These are phyloP conservation scores for Apocynum venetum DNA, from an alignment of 257 asterid species.

Conservation along the genomic window DNA sequence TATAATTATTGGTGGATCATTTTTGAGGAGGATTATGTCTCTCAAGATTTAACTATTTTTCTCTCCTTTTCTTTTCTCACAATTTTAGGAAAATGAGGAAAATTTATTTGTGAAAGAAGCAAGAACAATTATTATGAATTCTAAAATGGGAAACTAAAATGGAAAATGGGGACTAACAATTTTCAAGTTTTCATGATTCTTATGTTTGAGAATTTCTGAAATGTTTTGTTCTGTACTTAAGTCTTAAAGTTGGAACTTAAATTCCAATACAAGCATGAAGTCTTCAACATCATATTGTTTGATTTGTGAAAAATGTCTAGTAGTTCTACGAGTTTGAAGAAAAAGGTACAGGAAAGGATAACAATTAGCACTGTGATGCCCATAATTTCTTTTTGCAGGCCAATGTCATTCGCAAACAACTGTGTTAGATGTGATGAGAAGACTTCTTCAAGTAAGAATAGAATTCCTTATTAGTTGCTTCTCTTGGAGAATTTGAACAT, in stretches of 20 bases:
- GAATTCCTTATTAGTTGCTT: conserved; percentile 13
- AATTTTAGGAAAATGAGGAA: background rate
- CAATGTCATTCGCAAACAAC: conserved; percentile 94
- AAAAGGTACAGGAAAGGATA: background rate
- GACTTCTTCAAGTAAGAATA: conserved; percentile 90
- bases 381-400: conserved; percentile 56
- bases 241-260: background rate
- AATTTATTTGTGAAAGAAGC: background rate
- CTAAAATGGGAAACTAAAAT: background rate
- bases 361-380: background rate
- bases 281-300: background rate
- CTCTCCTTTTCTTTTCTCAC: background rate
- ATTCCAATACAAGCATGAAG: background rate
- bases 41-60: background rate
- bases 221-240: background rate
- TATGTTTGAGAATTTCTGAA: background rate
- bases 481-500: conserved; percentile 11
- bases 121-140: background rate
- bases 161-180: background rate
- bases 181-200: background rate
- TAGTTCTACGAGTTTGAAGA: background rate
- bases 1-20: background rate
- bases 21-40: background rate
- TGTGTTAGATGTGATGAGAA: conserved; percentile 98
- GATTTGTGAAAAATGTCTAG: background rate